Percentiles rank a stretch among this genome's conserved stretches.
phyloP scores from a whole-genome alignment of 2,329 filamentous ascomycete genomes.

The Fusarium bactridioides region DNA sequence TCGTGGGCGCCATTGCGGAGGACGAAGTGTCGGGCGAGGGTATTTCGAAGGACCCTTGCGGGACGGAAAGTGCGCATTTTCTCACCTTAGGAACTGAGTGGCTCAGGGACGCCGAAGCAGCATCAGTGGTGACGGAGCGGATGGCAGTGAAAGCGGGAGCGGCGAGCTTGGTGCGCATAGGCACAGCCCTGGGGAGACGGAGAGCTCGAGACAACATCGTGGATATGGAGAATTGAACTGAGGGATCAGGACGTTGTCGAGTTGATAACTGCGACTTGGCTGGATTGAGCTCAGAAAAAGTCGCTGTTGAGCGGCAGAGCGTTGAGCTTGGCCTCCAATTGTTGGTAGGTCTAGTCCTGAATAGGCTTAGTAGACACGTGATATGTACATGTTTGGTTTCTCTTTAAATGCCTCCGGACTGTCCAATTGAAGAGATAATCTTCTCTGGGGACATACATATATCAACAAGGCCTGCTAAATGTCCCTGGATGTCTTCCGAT shows the following conservation, averaged over 20 bases:
- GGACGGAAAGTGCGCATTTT: slow-evolving; percentile 39
- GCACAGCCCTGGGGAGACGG: slow-evolving; percentile 66
- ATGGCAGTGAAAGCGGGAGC: slow-evolving; percentile 58
- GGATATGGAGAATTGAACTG: slow-evolving; percentile 42
- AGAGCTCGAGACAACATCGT: slow-evolving; percentile 77
- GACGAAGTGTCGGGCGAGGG: neutral
- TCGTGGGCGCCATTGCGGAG: neutral
- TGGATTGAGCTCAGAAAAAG: slow-evolving; percentile 53
- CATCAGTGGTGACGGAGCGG: slow-evolving; percentile 92
- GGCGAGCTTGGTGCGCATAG: slow-evolving; percentile 61
- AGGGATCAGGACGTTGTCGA: slow-evolving; percentile 42
- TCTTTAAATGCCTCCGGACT: neutral
- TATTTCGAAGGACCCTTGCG: slow-evolving; percentile 1
- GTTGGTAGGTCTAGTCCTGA: slow-evolving; percentile 49
- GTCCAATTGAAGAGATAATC: neutral
- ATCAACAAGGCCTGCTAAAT: accelerated
- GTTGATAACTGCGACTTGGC: slow-evolving; percentile 45
- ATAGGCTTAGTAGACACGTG: slow-evolving; percentile 39
- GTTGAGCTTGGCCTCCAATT: slow-evolving; percentile 49
- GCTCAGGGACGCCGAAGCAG: slow-evolving; percentile 88
- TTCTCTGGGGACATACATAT: neutral
- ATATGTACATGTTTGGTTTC: neutral
- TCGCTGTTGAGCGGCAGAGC: slow-evolving; percentile 51
- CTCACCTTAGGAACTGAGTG: slow-evolving; percentile 67
- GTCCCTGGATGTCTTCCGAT: neutral